phyloP scores from a whole-genome alignment of 371 early-diverging fungal genomes.

The Amoeboradix gromovi region DNA sequence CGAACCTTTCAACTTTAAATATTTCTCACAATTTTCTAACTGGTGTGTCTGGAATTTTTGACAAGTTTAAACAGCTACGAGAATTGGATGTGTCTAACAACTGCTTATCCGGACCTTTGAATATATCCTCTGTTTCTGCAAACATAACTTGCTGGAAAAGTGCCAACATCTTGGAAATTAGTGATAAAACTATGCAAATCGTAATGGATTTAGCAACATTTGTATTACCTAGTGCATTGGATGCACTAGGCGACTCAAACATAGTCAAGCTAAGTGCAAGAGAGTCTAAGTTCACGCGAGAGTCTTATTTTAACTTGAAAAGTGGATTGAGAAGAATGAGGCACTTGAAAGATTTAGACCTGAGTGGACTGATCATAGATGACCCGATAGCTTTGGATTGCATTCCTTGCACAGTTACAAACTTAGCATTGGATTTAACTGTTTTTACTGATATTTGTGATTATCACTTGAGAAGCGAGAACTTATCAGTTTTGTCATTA shows the following conservation, averaged over 20 bases:
- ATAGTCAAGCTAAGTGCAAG: not conserved
- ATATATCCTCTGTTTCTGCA: not conserved
- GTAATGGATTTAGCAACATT: not conserved
- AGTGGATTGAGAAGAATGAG: not conserved
- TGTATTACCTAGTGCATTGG: not conserved
- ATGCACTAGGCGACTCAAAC: not conserved
- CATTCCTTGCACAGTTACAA: not conserved
- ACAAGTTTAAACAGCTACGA: not conserved
- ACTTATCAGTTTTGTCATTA: too few species aligned
- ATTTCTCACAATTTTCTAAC: not conserved
- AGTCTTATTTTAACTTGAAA: not conserved
- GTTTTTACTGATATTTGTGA: too few species aligned
- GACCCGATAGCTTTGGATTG: not conserved
- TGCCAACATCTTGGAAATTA: not conserved
- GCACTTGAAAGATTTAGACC: not conserved
- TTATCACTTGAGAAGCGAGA: too few species aligned
- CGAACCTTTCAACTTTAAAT: not conserved
- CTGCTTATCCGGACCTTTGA: not conserved
- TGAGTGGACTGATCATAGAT: not conserved
- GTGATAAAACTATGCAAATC: not conserved
- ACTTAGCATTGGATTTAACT: too few species aligned
- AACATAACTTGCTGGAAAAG: not conserved
- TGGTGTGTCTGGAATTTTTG: not conserved
- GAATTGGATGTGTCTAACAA: not conserved
- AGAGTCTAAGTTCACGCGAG: not conserved